Base-by-base conservation (phyloP, 2,329 filamentous ascomycete genomes). In the Beauveria rudraprayagi region DNA sequence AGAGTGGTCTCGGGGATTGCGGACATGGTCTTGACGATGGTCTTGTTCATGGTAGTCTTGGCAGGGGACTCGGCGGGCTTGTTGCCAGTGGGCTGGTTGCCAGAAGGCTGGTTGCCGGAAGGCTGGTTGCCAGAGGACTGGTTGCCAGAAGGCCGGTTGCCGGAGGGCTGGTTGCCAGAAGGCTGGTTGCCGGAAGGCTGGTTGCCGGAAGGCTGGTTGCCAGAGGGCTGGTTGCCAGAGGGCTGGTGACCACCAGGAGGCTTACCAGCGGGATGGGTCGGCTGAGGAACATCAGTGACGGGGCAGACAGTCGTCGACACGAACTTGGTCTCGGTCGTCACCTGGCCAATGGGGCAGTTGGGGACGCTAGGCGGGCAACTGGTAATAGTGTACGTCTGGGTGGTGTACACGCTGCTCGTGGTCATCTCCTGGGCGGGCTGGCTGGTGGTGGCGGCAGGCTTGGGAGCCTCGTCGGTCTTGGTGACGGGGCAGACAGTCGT, bases 351-450 rank as follows among this genome's bases (percentile, higher is more conserved):
- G 37, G 63, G 62, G 62, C 64, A 66, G 60, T 63, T 43, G 30
- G 61, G 62, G 40, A 62, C 56, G 16, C 30, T 48, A 8, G 64
- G 63, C 24, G 63, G 56, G 53, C 64, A 66, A 16, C 55, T 62
- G 19, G 62, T 66, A 26, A 66, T 54, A 14, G 64, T 66, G 58
- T 63, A 65, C 34, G 60, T 61, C 53, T 28, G 58, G 26, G 63
- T 63, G 17, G 59, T 54, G 50, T 55, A 61, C 44, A 61, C 55
- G 52, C 57, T 63, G 50, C 41, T 63, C 53, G 64, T 66, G 34
- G 30, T 34, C 30, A 34, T 34, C 10, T 34, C 30, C 30, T 34
- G 11, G 11, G 30, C 10, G 10, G 30, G 30, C 11, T 34, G 30
- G 30, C 30, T 34, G 4, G 30, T 10, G 11, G 10, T 34, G 30